Evolutionary conservation across 2,329 filamentous ascomycete species (phyloP).

Genomic region (Simplicillium sp.): DNA sequence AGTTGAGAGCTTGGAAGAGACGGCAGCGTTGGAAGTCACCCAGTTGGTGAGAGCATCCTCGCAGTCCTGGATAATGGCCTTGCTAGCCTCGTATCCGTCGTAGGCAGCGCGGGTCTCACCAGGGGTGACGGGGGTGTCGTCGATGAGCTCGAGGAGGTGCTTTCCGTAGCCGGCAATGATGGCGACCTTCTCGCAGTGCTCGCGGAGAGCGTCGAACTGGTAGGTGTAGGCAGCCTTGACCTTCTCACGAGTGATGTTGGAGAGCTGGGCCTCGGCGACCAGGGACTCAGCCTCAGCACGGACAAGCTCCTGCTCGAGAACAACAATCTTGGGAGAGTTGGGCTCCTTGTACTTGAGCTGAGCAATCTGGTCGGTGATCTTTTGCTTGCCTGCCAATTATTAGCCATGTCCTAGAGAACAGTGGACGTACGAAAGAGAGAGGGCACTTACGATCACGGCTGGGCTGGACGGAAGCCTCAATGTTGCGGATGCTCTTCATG

Average conservation of each 20-base stretch:
- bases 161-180: constrained; percentile 98
- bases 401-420: not conserved
- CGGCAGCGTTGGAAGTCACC: constrained; percentile 83
- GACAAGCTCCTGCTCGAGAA: constrained; percentile 96
- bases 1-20: constrained; percentile 77
- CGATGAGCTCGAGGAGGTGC: constrained; percentile 92
- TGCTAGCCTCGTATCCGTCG: constrained; percentile 96
- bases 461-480: constrained; percentile 95
- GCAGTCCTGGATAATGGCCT: constrained; percentile 98
- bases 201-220: constrained; percentile 93
- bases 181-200: constrained; percentile 96
- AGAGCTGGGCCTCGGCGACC: constrained; percentile 93
- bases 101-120: constrained; percentile 94
- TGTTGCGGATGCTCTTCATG: constrained; percentile 98
- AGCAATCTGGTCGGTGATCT: constrained; percentile 97
- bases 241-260: constrained; percentile 99
- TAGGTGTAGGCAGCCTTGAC: constrained; percentile 97
- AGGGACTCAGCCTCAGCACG: constrained; percentile 98
- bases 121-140: constrained; percentile 93
- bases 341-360: constrained; percentile 99
- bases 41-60: constrained; percentile 96
- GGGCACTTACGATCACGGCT: constrained; percentile 90
- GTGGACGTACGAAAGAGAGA: not conserved
- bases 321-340: constrained; percentile 93
- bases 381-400: constrained; percentile 70